phyloP scores from a whole-genome alignment of 2,329 filamentous ascomycete genomes.

The Cladosporium sp. region DNA sequence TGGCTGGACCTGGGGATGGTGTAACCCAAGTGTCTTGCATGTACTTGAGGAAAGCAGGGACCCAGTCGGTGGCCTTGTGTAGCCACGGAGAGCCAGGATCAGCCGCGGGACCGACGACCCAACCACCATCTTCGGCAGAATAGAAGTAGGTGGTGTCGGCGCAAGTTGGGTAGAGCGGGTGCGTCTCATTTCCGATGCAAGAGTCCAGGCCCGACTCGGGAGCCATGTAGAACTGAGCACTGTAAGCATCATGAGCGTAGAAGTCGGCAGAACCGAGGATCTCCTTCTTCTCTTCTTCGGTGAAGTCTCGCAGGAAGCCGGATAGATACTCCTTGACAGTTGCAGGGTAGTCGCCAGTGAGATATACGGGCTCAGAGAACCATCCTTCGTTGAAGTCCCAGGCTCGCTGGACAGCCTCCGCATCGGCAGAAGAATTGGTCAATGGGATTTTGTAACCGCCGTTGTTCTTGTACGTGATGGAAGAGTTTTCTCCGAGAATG shows the following conservation, averaged over 20 bases:
- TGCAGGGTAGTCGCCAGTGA: conserved; percentile 47
- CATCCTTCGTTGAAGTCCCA: conserved; percentile 44
- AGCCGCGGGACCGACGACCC: conserved; percentile 35
- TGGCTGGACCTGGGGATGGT: conserved; percentile 16
- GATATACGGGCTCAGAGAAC: conserved; percentile 47
- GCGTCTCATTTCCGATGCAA: conserved; percentile 37
- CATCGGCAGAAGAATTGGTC: conserved; percentile 38
- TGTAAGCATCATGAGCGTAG: conserved; percentile 42
- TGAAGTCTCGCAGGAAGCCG: conserved; percentile 37
- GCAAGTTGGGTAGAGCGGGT: conserved; percentile 39
- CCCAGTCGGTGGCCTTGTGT: conserved; percentile 39
- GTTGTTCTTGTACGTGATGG: conserved; percentile 37
- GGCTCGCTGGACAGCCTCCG: conserved; percentile 36
- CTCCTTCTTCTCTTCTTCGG: conserved; percentile 32
- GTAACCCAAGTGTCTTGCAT: conserved; percentile 34
- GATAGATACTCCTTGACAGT: conserved; percentile 40
- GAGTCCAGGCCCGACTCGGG: conserved; percentile 40
- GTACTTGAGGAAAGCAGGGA: conserved; percentile 36
- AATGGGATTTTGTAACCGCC: conserved; percentile 40
- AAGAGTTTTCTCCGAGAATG: conserved; percentile 36
- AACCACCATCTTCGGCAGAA: conserved; percentile 29
- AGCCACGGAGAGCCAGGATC: conserved; percentile 37
- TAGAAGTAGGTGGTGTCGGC: conserved; percentile 38
- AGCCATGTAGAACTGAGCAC: conserved; percentile 37
- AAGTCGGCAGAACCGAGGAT: conserved; percentile 39